Percentiles rank a stretch among this genome's conserved stretches.
phyloP scores from a whole-genome alignment of 257 asterid species.

The Solanum dulcamara region DNA sequence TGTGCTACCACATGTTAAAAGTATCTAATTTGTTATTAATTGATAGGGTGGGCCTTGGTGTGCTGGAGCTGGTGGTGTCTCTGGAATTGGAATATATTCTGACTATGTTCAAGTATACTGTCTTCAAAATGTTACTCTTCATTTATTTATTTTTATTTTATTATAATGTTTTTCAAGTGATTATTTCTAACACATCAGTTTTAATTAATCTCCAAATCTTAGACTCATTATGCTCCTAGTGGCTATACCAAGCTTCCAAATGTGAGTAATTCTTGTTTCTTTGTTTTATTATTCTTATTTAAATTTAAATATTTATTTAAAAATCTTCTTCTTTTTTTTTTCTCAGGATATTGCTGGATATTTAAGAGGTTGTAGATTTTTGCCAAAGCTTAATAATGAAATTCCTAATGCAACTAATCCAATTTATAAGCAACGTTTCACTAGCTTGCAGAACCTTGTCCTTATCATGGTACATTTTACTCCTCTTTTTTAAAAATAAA shows the following conservation, averaged over 20 bases:
- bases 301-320: not conserved
- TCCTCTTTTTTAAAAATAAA: not conserved
- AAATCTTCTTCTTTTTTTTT: not conserved
- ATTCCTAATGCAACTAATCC: not conserved
- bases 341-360: slow-evolving; percentile 13
- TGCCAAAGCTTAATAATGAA: slow-evolving; percentile 18
- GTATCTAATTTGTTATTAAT: not conserved
- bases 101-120: slow-evolving; percentile 10
- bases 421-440: slow-evolving; percentile 9
- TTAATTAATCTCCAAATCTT: not conserved
- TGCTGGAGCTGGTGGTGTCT: not conserved
- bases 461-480: slow-evolving; percentile 12
- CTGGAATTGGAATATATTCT: slow-evolving; percentile 4
- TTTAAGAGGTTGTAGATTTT: slow-evolving; percentile 7
- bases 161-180: not conserved
- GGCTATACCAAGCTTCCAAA: slow-evolving; percentile 16
- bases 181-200: not conserved
- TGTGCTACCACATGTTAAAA: too few relatives aligned
- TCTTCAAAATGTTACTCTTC: not conserved
- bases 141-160: not conserved
- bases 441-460: slow-evolving; percentile 12
- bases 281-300: not conserved
- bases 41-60: not conserved
- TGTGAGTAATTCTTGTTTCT: not conserved
- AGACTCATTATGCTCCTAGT: slow-evolving; percentile 17